Evolutionary conservation across 306 rosid species (phyloP), one percentile per base, ranked within the genome.

Genomic region (Cicer judaicum): DNA sequence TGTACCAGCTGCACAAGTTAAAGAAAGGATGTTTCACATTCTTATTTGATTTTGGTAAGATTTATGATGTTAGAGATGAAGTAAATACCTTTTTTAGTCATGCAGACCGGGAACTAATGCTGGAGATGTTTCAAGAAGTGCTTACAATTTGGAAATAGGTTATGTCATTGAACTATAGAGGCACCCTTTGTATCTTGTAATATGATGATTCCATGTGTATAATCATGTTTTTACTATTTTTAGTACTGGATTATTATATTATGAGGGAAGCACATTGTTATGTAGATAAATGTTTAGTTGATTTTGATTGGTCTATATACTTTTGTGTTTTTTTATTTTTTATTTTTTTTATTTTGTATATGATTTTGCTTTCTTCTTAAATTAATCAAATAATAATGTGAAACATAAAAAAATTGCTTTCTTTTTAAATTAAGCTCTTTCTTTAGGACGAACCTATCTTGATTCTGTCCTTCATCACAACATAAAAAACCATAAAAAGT

Each of bases 11-110:
- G 68, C 62, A 61, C 47, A 89, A 84, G 84, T 84, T 89, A 73
- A 92, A 87, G 85, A 92, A 89, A 80, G 90, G 93, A 38, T 89
- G 97, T 42, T 72, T 92, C 74, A 24, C 72, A 7, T 92, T 82
- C 89, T 73, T 92, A 75, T 89, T 89, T n/a, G 89, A 88, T 59
- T 92, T 89, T 64, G 88, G 97, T 14, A 92, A 89, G 79, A 89
- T 89, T 39, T 78, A 89, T 54, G 92, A 92, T 78, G 80, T 89
- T 8, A 75, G 84, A 84, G 91, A 91, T 0, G 88, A 91, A 78
- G 55, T 89, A 18, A 79, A 73, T n/a, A 61, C 72, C 68, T 85
- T 91, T 61, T 84, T 87, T 77, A 71, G 69, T 64, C 79, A 78
- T 55, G 97, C 97, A 0, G 90, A 91, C 7, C 71, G 89, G 84